Conservation (phyloP, 1,284 basidiomycete species). For the Papiliotrema flavescens region DNA sequence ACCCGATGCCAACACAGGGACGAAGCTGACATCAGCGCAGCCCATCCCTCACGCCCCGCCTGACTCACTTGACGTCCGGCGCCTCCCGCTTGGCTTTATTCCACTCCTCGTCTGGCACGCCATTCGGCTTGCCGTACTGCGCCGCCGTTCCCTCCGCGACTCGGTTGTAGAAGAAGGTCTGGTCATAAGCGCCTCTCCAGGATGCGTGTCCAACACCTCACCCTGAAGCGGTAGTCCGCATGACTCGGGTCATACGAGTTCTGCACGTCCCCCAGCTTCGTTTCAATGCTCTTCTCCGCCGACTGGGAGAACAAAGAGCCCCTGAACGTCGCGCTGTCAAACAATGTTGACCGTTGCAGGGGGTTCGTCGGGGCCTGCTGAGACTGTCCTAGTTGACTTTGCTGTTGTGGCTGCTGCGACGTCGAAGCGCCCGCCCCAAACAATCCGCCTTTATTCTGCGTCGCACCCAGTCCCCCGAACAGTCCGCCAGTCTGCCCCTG, state of each 20-base stretch:
- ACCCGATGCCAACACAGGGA: constrained; percentile 75
- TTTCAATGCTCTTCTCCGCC: constrained; percentile 53
- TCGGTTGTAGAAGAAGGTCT: constrained; percentile 83
- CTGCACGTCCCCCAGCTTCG: constrained; percentile 64
- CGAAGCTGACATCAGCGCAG: constrained; percentile 56
- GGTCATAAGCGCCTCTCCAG: constrained; percentile 17
- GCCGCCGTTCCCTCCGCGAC: constrained; percentile 69
- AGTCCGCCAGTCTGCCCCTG: constrained; percentile 29
- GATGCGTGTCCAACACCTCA: constrained; percentile 43
- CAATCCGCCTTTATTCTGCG: constrained; percentile 25
- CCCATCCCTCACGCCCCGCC: not conserved
- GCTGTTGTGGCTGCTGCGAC: constrained; percentile 4
- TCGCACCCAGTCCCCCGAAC: constrained; percentile 41
- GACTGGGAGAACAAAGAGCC: constrained; percentile 5
- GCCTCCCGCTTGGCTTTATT: constrained; percentile 75
- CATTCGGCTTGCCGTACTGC: constrained; percentile 68
- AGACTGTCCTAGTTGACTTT: not conserved
- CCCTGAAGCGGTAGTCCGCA: constrained; percentile 75
- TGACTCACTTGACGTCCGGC: constrained; percentile 69
- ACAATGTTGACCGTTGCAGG: constrained; percentile 6
- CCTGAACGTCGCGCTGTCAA: constrained; percentile 1
- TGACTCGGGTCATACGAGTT: constrained; percentile 69
- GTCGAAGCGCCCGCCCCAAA: constrained; percentile 39
- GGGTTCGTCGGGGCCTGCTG: not conserved
- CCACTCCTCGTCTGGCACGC: constrained; percentile 74